Evolutionary conservation across 1,284 basidiomycete genomes (phyloP), one percentile per base, ranked within the genome.

Genomic region (Apiotrichum laibachii): DNA sequence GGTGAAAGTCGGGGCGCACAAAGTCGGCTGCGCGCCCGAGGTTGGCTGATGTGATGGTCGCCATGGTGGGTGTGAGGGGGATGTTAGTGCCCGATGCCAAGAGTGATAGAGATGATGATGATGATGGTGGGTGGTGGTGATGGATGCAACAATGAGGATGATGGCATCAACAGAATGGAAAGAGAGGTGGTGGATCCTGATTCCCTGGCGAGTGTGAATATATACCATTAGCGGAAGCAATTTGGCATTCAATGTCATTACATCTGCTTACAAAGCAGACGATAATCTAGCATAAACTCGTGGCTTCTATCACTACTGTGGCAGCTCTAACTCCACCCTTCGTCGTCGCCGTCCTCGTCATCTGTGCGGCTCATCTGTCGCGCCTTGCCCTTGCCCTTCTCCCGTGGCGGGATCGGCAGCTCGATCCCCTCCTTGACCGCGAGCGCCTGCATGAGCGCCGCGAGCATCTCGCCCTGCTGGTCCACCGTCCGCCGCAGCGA

Each of bases 1-100:
- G 94, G 75, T 94, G 90, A 71, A 96, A 95, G 72, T 95, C 91
- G 7, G 91, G 90, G 63, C 86, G 80, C 50, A 95, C 82, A 62
- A 91, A 82, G 78, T 94, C 91, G 70, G 72, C 68, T 19, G 72
- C 69, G 45, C 69, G 60, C 15, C 73, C 73, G 9, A 76, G 63
- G 39, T 61, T 59, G 21, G 67, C 62, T 31, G 62, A 56, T 45
- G 66, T 61, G 13, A 62, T 58, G 15, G 65, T n/a, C n/a, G n/a
- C 55, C 45, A 59, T 61, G 1, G 34, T 54, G 47, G 22, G 8
- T 50, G 12, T 11, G 37, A 37, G 2, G 37, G 31, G 34, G 15
- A 6, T 51, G 39, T 21, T n/a, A 11, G 15, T 31, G 43, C 18
- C 16, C 26, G 42, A 18, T 46, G 50, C n/a, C 42, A 13, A 11